Base-by-base conservation (phyloP, 176 grass and related monocot species). In the Oryza brachyantha region DNA sequence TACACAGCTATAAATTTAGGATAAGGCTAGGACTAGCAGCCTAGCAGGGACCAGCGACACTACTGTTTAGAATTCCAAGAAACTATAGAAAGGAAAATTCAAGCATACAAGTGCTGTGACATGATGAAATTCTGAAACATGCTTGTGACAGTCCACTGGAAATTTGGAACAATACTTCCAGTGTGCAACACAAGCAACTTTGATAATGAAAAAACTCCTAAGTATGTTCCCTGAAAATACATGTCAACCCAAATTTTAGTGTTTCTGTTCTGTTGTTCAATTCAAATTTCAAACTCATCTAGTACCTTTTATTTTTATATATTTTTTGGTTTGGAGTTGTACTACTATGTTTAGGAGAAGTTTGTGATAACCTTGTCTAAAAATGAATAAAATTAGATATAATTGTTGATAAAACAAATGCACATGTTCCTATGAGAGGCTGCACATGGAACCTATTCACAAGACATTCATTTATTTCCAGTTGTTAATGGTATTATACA, bases 381-480 rank as follows among this genome's bases (percentile, higher is more conserved):
- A 79, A 67, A 27, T 55, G 25, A 58, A 41, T 68, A 24, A 70
- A 19, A 21, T 3, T 29, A 65, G 45, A 55, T 19, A 48, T 55
- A 24, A 48, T 48, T 46, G 13, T 35, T 16, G 11, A 71, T 16
- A 13, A 8, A 50, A 34, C 1, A 32, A 32, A 76, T 54, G 69
- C 29, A 57, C 4, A 57, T 57, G 45, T n/a, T 41, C 17, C 25
- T 55, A n/a, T 57, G 7, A 43, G 29, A 70, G 16, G 64, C 58
- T 52, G 25, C 66, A 7, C 36, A 13, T 74, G 26, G 61, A 83
- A 60, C 38, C 5, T 66, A 25, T 36, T 76, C 17, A n/a, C 60
- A 28, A 24, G 45, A 27, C 19, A 32, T 75, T 48, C 55, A 83
- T 42, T 58, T 12, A 83, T 19, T 63, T 24, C 57, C 38, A 78